Evolutionary conservation across 2,329 filamentous ascomycete genomes (phyloP).

Genomic region (Penicillium sp.): DNA sequence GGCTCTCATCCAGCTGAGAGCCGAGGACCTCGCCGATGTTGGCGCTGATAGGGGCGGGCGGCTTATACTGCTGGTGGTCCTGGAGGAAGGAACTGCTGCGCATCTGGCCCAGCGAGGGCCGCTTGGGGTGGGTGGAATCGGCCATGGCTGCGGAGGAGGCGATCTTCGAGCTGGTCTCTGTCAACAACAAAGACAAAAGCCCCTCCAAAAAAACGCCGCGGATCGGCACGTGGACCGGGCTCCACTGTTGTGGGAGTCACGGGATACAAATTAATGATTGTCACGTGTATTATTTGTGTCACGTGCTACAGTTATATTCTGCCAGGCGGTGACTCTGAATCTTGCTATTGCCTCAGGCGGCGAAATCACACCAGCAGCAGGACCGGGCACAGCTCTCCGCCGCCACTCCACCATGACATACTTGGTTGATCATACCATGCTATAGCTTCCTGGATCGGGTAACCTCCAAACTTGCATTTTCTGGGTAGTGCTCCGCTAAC

Average conservation of each 20-base stretch:
- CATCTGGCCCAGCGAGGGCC: constrained; percentile 50
- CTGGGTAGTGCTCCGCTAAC: constrained; percentile 12
- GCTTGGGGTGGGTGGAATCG: constrained; percentile 37
- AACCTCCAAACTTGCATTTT: constrained; percentile 5
- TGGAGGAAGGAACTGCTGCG: constrained; percentile 51
- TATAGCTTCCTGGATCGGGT: constrained; percentile 12
- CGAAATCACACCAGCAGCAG: not conserved
- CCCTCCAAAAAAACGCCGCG: constrained; percentile 5
- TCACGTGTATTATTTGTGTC: not conserved
- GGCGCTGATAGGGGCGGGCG: constrained; percentile 37
- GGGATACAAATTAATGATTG: not conserved
- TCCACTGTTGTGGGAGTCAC: not conserved
- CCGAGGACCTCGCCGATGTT: constrained; percentile 44
- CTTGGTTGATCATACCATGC: constrained; percentile 8
- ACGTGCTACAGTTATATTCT: not conserved
- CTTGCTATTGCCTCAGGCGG: not conserved
- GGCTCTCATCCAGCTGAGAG: constrained; percentile 31
- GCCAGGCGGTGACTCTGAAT: not conserved
- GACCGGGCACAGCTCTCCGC: not conserved
- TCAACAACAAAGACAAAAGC: not conserved
- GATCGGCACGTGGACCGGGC: constrained; percentile 13
- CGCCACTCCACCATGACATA: constrained; percentile 14
- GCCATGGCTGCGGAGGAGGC: constrained; percentile 28
- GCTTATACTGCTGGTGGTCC: constrained; percentile 55
- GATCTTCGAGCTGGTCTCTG: not conserved